Evolutionary conservation across 306 rosid genomes (phyloP).

Genomic region (Leucaena leucocephala): DNA sequence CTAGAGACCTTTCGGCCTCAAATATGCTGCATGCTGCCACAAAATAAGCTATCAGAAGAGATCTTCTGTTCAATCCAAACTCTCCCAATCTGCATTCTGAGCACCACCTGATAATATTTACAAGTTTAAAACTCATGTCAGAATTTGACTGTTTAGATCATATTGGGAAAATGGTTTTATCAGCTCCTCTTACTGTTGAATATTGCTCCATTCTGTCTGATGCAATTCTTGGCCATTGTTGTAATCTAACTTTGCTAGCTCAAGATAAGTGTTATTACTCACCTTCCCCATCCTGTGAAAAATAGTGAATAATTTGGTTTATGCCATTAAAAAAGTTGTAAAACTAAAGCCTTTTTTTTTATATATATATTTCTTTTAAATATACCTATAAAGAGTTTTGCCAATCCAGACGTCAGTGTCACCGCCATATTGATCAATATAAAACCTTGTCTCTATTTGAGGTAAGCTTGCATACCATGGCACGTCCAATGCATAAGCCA

Average conservation of each 20-base stretch:
- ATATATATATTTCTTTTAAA: too few species aligned
- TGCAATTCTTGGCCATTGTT: slow-evolving; percentile 77
- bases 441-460: slow-evolving; percentile 79
- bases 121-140: neutral
- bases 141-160: neutral
- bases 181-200: slow-evolving; percentile 59
- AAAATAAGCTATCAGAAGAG: slow-evolving; percentile 69
- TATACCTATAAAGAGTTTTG: slow-evolving; percentile 86
- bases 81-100: slow-evolving; percentile 61
- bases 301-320: neutral
- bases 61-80: slow-evolving; percentile 61
- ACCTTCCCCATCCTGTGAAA: slow-evolving; percentile 72
- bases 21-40: slow-evolving; percentile 71
- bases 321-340: neutral
- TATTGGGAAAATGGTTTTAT: neutral
- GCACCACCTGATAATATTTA: slow-evolving; percentile 66
- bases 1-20: slow-evolving; percentile 73
- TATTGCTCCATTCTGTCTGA: slow-evolving; percentile 66
- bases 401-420: slow-evolving; percentile 91
- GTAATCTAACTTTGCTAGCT: slow-evolving; percentile 89
- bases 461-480: slow-evolving; percentile 84
- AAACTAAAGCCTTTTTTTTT: neutral
- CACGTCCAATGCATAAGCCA: slow-evolving; percentile 76
- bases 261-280: slow-evolving; percentile 69
- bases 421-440: slow-evolving; percentile 84